Evolutionary conservation across 2,329 filamentous ascomycete genomes (phyloP).

Genomic region (Zalaria obscura): DNA sequence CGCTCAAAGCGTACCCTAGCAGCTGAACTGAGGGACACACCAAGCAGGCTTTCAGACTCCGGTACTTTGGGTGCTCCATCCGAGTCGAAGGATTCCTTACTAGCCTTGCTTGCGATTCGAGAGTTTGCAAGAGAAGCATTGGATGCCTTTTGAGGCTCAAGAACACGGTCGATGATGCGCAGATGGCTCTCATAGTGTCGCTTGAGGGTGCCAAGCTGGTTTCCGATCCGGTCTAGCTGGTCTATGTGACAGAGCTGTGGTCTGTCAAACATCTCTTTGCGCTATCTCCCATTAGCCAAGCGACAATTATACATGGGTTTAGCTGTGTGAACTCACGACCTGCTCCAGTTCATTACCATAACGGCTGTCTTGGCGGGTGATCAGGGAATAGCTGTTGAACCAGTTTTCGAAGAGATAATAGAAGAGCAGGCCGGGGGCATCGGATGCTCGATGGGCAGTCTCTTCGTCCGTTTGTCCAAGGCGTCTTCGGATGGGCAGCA

Average conservation of each 20-base stretch:
- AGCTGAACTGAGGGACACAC: constrained; percentile 30
- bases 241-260: constrained; percentile 32
- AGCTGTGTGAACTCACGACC: constrained; percentile 24
- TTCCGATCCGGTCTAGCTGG: constrained; percentile 44
- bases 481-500: constrained; percentile 30
- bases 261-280: constrained; percentile 39
- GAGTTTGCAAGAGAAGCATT: constrained; percentile 30
- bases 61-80: neutral
- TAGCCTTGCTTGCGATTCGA: constrained; percentile 17
- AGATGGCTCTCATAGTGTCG: constrained; percentile 48
- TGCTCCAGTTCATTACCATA: constrained; percentile 34
- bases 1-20: constrained; percentile 45
- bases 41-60: constrained; percentile 23
- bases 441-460: constrained; percentile 31
- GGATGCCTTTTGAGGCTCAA: constrained; percentile 30
- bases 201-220: constrained; percentile 45
- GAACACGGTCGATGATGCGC: constrained; percentile 44
- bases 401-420: constrained; percentile 57
- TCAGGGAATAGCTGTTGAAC: constrained; percentile 42
- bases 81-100: constrained; percentile 5
- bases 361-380: constrained; percentile 33
- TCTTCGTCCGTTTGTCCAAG: constrained; percentile 31
- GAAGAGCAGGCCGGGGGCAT: constrained; percentile 46
- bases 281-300: constrained; percentile 15
- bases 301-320: neutral